Evolutionary conservation across 495 filamentous ascomycete species (phyloP).

Genomic region (Penicillium taxi): DNA sequence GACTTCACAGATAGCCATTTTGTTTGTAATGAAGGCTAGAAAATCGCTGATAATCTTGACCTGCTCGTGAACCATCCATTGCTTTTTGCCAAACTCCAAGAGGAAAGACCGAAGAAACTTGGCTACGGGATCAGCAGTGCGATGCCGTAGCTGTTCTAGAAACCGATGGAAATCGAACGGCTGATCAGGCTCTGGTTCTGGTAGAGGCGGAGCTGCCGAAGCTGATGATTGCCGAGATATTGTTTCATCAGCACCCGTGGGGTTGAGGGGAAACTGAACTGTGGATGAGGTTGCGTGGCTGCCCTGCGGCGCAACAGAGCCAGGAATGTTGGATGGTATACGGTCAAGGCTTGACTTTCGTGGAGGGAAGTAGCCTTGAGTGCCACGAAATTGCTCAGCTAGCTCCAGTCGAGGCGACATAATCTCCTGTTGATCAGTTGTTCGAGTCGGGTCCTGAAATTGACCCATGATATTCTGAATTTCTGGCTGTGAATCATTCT

Average conservation of each 20-base stretch:
- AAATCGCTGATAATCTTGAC: constrained; percentile 98
- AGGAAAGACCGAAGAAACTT: constrained; percentile 93
- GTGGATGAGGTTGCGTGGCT: constrained; percentile 12
- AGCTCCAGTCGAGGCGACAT: constrained; percentile 74
- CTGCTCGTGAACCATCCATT: constrained; percentile 99
- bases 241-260: constrained; percentile 29
- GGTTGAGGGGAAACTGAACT: constrained; percentile 14
- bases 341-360: constrained; percentile 79
- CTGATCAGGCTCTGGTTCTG: constrained; percentile 80
- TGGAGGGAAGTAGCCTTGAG: constrained; percentile 62
- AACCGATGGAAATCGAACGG: constrained; percentile 99
- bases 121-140: constrained; percentile 92
- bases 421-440: constrained; percentile 62
- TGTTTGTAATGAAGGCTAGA: constrained; percentile 93
- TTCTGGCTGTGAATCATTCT: constrained; percentile 64
- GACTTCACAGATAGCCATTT: constrained; percentile 97
- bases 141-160: constrained; percentile 86
- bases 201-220: constrained; percentile 57
- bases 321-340: constrained; percentile 21
- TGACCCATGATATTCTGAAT: constrained; percentile 95
- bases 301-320: constrained; percentile 12
- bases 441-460: constrained; percentile 60
- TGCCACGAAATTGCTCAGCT: constrained; percentile 58
- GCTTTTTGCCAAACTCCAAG: constrained; percentile 89
- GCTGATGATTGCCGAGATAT: constrained; percentile 41